Percentiles rank a stretch among this genome's conserved stretches.
Evolutionary conservation across 2,329 filamentous ascomycete species (phyloP).

Genomic region (Metarhizium guizhouense): DNA sequence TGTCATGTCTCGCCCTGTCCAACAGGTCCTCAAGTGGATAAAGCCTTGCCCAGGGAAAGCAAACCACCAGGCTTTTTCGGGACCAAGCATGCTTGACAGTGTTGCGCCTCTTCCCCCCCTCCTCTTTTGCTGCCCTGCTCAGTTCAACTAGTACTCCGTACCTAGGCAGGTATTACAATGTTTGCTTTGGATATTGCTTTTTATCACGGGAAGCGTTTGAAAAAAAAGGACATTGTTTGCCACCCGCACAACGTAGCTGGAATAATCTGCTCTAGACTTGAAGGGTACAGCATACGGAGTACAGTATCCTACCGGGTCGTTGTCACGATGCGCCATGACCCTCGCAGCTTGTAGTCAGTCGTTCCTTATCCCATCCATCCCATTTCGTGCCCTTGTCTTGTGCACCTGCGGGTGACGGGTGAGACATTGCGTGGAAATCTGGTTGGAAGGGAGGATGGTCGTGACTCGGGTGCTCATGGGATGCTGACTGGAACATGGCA

Average conservation of each 20-base stretch:
- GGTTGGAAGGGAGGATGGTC: neutral
- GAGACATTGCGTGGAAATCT: slow-evolving; percentile 1
- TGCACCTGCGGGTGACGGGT: slow-evolving; percentile 3
- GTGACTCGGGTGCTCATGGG: neutral
- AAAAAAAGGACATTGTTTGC: too few species aligned
- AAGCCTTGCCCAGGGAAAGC: neutral
- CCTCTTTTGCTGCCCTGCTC: neutral
- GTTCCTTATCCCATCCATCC: neutral
- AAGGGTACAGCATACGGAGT: neutral
- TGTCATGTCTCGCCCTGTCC: neutral
- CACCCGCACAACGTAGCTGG: neutral
- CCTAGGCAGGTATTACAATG: neutral
- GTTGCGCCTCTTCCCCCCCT: neutral
- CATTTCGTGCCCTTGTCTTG: slow-evolving; percentile 1
- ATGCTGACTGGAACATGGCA: neutral
- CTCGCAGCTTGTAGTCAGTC: neutral
- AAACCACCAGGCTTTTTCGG: neutral
- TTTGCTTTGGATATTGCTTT: neutral
- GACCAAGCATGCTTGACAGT: neutral
- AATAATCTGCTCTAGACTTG: neutral
- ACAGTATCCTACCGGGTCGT: neutral
- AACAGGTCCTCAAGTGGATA: too few species aligned
- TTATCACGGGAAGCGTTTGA: neutral
- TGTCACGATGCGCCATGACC: neutral
- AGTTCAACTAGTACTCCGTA: neutral